Evolutionary conservation across 2,329 filamentous ascomycete species (phyloP), one percentile per base, ranked within the genome.

Genomic region (Alternaria postmessia): DNA sequence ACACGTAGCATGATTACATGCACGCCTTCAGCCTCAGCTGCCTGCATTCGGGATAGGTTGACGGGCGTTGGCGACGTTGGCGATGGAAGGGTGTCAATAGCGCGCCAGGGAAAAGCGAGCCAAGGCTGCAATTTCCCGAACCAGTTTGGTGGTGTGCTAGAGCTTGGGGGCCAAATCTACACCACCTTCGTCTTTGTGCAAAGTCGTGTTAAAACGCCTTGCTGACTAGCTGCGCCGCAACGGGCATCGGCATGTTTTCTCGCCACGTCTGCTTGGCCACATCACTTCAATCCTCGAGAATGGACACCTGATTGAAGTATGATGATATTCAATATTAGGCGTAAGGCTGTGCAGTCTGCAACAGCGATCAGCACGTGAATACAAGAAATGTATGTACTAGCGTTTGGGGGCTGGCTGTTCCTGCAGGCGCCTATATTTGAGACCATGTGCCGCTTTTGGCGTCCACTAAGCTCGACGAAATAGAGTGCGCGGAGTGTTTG

Each of bases 101-200:
- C 51, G 57, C 46, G 39, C 62, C 72, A 71, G 63, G 72, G 66
- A 38, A 30, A 58, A 64, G 71, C 71, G 72, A 73, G 64, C 57
- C 61, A 58, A 67, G 63, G 44, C 54, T 51, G 43, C 48, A 63
- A 65, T 66, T 59, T 64, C 65, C 64, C n/a, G 16, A 24, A 26
- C 22, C 41, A 16, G 56, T 24, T 51, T 51, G 38, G 24, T 22
- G 18, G 12, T 26, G 38, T 38, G 24, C 18, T 46, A 24, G 56
- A 53, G 44, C 55, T 48, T 62, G 65, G 63, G 61, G 59, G 61
- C 59, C 57, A 51, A 41, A 39, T 56, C 46, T 49, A 24, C 52
- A 46, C 39, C 22, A 49, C 24, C 20, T 24, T 32, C 26, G 34
- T 38, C 7, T 42, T 34, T 48, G n/a, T 57, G 54, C 38, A 43